Evolutionary conservation across 495 filamentous ascomycete species (phyloP), one percentile per base, ranked within the genome.

Genomic region (Trichoderma parareesei): DNA sequence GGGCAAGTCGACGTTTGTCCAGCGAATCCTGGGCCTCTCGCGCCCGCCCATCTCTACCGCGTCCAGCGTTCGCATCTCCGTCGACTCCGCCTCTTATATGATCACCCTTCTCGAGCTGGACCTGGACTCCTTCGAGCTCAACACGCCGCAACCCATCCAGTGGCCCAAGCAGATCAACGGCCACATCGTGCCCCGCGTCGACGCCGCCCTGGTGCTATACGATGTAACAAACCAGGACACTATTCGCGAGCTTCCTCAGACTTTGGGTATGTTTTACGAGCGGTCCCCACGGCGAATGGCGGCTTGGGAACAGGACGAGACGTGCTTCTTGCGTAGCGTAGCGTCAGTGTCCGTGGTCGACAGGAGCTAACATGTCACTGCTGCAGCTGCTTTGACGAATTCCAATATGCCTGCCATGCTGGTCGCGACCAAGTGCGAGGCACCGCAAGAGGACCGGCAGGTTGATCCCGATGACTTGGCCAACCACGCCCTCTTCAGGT

Each of bases 1-100:
- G 42, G 93, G 93, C 68, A 97, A 98, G 77, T 91, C 90, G 60
- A 89, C 90, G 33, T 96, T 98, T 69, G 89, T 97, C 66, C 88
- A 90, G 70, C 85, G 83, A 63, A 90, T 90, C 11, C 77, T 94
- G 69, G 88, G 91, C 48, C 78, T 93, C 67, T 85, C 84, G 65
- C 75, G 76, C 43, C 74, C 83, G 1, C 81, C 88, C 4, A 75
- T 75, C 41, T 70, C 77, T 40, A 85, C 86, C 57, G 75, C 80
- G 53, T 80, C 84, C 38, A 85, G 79, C 44, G 82, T 84, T 62
- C 89, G 89, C 70, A 90, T 95, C 76, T 85, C 86, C 3, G 74
- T 97, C 69, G 91, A 97, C 64, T 89, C 88, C 66, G 77, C 83
- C 20, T 79, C 85, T 62, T 93, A 93, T 70, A 80, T 87, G 46